Conservation (phyloP, 2,329 filamentous ascomycete genomes). For the Aureobasidium subglaciale region DNA sequence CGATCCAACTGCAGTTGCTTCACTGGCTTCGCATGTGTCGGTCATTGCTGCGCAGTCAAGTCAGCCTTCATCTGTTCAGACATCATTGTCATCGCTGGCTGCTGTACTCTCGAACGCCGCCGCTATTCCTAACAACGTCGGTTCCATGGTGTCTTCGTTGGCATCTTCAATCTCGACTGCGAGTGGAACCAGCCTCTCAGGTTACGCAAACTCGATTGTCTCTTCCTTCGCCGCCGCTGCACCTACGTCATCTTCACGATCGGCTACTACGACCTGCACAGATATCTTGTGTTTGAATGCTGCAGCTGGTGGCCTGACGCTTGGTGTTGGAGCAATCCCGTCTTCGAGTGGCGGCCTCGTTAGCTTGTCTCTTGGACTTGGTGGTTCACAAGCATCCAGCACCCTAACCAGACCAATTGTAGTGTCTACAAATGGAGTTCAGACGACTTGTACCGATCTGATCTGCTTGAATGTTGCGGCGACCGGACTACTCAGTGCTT, state of each 20-base stretch:
- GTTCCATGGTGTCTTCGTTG: neutral
- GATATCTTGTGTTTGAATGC: constrained; percentile 1
- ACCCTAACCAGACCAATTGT: neutral
- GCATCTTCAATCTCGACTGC: neutral
- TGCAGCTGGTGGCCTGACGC: neutral
- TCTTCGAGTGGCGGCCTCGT: neutral
- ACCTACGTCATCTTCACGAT: too few relatives aligned
- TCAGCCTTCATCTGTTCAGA: neutral
- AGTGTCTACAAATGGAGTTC: neutral
- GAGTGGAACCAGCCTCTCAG: neutral
- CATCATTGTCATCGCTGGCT: neutral
- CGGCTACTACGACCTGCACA: neutral
- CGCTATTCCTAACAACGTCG: neutral
- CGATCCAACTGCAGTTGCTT: neutral
- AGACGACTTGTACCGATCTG: neutral
- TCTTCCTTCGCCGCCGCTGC: neutral
- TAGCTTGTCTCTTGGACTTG: neutral
- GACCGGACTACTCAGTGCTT: neutral
- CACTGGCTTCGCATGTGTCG: neutral
- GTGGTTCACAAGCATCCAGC: neutral
- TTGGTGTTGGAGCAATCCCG: neutral
- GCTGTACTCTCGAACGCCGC: neutral
- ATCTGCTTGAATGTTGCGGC: neutral
- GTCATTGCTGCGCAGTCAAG: neutral
- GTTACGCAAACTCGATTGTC: neutral